Evolutionary conservation across 805 yeast species (phyloP).

Genomic region (Lipomyces chichibuensis): DNA sequence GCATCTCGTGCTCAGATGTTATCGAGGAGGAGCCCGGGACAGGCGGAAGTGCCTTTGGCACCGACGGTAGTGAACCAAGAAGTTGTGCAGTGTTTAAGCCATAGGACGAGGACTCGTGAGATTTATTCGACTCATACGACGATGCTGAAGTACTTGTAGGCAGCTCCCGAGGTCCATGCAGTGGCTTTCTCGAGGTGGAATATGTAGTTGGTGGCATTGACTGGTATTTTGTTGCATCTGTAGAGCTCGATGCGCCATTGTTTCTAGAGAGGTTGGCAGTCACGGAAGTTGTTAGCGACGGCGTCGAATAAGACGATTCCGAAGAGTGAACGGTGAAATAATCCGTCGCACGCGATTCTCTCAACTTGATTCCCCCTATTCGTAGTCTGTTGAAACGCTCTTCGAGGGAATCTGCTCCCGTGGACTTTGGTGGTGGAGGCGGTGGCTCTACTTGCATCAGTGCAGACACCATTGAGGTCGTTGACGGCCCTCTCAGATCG

Average conservation of each 20-base stretch:
- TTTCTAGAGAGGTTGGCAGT: constrained; percentile 3
- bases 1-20: not conserved
- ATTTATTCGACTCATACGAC: not conserved
- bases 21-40: not conserved
- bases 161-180: constrained; percentile 9
- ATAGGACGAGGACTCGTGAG: not conserved
- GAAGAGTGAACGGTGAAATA: not conserved
- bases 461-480: constrained; percentile 1
- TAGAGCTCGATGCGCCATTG: constrained; percentile 13
- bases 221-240: not conserved
- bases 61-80: constrained; percentile 5
- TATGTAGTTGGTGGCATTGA: not conserved
- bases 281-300: constrained; percentile 19
- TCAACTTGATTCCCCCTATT: not conserved
- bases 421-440: not conserved
- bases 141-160: not conserved
- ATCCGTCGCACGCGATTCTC: not conserved
- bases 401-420: constrained; percentile 5
- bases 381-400: constrained; percentile 10
- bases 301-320: not conserved
- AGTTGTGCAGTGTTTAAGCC: not conserved
- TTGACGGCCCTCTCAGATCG: constrained; percentile 5
- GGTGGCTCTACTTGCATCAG: not conserved
- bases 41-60: constrained; percentile 7
- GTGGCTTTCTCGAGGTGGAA: constrained; percentile 4